These are phyloP conservation scores for Boletellus ananiceps DNA, from an alignment of 768 basidiomycete species.

Conservation along the genomic window DNA sequence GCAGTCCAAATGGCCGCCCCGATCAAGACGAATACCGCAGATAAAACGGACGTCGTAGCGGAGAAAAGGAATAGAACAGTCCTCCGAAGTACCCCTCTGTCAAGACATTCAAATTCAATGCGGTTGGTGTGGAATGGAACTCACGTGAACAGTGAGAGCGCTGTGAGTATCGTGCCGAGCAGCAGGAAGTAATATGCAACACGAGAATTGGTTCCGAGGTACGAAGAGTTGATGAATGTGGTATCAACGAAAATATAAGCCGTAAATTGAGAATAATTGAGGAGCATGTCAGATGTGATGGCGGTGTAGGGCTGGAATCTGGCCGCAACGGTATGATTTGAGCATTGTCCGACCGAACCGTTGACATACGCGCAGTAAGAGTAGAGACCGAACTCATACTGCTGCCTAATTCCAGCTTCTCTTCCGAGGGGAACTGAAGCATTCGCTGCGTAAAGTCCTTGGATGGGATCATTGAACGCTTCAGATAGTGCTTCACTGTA, in stretches of 20 bases:
- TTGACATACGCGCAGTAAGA: constrained; percentile 72
- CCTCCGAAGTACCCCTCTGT: constrained; percentile 63
- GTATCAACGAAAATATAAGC: constrained; percentile 46
- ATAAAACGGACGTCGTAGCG: constrained; percentile 54
- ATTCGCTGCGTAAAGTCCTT: constrained; percentile 63
- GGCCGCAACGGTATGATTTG: constrained; percentile 53
- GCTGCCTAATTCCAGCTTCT: constrained; percentile 57
- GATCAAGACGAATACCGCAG: constrained; percentile 59
- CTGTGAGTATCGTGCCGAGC: constrained; percentile 64
- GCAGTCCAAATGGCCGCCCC: constrained; percentile 77
- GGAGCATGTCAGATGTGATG: constrained; percentile 62
- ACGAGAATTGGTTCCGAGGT: constrained; percentile 57
- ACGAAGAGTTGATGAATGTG: constrained; percentile 56
- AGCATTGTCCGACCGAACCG: constrained; percentile 55
- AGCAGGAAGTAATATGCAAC: constrained; percentile 75
- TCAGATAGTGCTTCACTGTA: constrained; percentile 46
- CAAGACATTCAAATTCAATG: constrained; percentile 2
- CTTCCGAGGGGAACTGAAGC: constrained; percentile 55
- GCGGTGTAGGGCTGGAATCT: constrained; percentile 62
- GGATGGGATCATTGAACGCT: constrained; percentile 53
- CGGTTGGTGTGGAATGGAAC: constrained; percentile 25
- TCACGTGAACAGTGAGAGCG: constrained; percentile 62
- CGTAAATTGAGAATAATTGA: constrained; percentile 57
- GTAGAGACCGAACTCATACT: constrained; percentile 79
- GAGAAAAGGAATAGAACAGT: constrained; percentile 66